A percentile compares a stretch with the other conserved stretches of the same genome.
phyloP scores from a whole-genome alignment of 192 early-diverging fungal genomes.

The Coemansia asiatica region DNA sequence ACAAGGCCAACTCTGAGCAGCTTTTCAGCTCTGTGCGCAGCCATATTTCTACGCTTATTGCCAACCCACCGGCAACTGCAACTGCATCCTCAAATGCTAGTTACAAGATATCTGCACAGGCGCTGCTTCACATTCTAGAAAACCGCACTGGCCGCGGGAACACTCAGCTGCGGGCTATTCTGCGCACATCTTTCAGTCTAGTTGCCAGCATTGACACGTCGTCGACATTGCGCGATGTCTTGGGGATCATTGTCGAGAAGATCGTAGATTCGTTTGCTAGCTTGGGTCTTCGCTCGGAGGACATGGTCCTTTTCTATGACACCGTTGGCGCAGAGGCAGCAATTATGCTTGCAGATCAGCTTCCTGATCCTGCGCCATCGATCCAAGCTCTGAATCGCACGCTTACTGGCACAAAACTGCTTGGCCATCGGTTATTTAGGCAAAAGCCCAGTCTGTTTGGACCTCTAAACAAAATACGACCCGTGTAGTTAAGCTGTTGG shows the following conservation, averaged over 20 bases:
- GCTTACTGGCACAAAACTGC: slow-evolving; percentile 20
- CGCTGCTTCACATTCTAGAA: slow-evolving; percentile 20
- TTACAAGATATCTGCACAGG: neutral
- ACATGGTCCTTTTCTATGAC: slow-evolving; percentile 29
- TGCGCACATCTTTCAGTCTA: slow-evolving; percentile 23
- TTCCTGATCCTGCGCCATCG: slow-evolving; percentile 9
- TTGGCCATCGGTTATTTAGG: slow-evolving; percentile 22
- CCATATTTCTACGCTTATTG: slow-evolving; percentile 6
- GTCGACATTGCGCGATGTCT: slow-evolving; percentile 19
- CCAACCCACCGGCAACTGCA: slow-evolving; percentile 6
- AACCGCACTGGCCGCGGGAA: slow-evolving; percentile 16
- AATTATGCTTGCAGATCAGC: slow-evolving; percentile 11
- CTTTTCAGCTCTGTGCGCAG: slow-evolving; percentile 4
- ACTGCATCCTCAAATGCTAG: neutral
- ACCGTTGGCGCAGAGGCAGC: slow-evolving; percentile 13
- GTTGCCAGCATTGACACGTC: slow-evolving; percentile 20
- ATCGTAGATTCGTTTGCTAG: slow-evolving; percentile 26
- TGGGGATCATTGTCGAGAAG: slow-evolving; percentile 27
- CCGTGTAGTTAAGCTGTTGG: neutral
- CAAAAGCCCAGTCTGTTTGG: slow-evolving; percentile 25
- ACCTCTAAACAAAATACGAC: slow-evolving; percentile 25
- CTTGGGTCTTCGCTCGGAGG: slow-evolving; percentile 23
- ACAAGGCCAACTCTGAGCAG: slow-evolving; percentile 17
- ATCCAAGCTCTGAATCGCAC: slow-evolving; percentile 20
- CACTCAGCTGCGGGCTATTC: slow-evolving; percentile 21